Base-by-base conservation (phyloP, 2,329 filamentous ascomycete genomes). In the Aureobasidium musti region DNA sequence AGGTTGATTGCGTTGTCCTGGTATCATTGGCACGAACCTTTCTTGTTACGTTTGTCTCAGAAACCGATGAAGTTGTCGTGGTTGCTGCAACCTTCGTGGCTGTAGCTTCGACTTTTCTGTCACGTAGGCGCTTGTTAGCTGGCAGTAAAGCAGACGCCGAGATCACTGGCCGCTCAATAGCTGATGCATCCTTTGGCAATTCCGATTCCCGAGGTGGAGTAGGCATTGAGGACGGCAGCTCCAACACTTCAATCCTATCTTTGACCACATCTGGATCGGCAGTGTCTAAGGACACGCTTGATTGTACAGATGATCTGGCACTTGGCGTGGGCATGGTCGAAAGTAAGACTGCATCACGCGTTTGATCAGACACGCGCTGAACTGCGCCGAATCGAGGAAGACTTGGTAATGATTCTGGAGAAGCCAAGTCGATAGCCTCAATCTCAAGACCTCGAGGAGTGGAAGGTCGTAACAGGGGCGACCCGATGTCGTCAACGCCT, bases 401-500 rank as follows among this genome's bases (percentile, higher is more conserved):
- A 33, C 61, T 64, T 19, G 61, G 61, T 19, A 64, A 14, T 1
- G 61, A 64, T n/a, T 64, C 61, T 26, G 68, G 68, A 43, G 61
- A 68, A 23, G 68, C 67, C 26, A 71, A 67, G 56, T 71, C 70
- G 30, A 71, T 68, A 21, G 65, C 69, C 41, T 72, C 70, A 7
- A 70, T 64, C 3, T 33, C 67, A 43, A 41, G 33, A 35, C 30
- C 17, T 49, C 61, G 43, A 43, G 59, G 56, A 54, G 65, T 59
- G 19, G 60, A n/a, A 19, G 50, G 37, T 11, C 66, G 37, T 68
- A 68, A 21, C 67, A 68, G 8, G 43, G 59, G 14, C 65, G 70
- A 33, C 56, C 60, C 61, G 17, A 54, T 19, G 8, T 64, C 61
- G 21, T 64, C 61, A 1, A 11, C 35, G 5, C 64, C 37, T 8